Conservation (phyloP, 2,329 filamentous ascomycete genomes). For the Phaeosphaeria sp. region DNA sequence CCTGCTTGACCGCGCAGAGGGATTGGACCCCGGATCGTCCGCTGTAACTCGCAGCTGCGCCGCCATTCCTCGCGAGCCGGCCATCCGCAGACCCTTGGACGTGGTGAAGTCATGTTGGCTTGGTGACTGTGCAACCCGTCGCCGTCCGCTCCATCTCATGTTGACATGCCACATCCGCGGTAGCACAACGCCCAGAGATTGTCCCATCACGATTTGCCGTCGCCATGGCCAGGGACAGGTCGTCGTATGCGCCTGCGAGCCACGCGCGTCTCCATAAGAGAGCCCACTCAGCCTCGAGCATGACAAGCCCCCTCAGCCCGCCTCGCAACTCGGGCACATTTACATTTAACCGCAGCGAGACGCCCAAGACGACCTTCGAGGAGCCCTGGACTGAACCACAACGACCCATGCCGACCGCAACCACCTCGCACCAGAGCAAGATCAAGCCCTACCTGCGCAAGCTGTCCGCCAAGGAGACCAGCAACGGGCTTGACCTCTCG, state of each 20-base stretch:
- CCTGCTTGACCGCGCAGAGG: neutral
- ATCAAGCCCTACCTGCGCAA: conserved; percentile 64
- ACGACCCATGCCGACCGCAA: conserved; percentile 30
- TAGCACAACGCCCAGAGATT: neutral
- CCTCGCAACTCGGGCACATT: conserved; percentile 34
- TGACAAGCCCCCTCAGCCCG: conserved; percentile 43
- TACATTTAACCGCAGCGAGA: conserved; percentile 43
- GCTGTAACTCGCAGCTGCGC: neutral
- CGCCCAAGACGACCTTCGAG: conserved; percentile 43
- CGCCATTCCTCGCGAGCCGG: conserved; percentile 1
- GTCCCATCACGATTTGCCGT: conserved; percentile 5
- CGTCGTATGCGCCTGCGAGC: conserved; percentile 29
- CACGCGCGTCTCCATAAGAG: conserved; percentile 51
- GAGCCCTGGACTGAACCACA: conserved; percentile 40
- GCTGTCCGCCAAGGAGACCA: conserved; percentile 56
- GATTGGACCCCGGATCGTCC: conserved; percentile 1
- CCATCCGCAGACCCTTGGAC: conserved; percentile 1
- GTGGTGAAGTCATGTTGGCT: conserved; percentile 25
- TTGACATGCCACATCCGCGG: conserved; percentile 22
- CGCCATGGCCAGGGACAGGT: conserved; percentile 11
- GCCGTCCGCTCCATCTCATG: conserved; percentile 9
- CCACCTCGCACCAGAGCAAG: conserved; percentile 46
- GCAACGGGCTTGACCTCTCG: conserved; percentile 59
- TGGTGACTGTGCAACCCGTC: conserved; percentile 30
- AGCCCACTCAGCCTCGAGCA: conserved; percentile 47